phyloP scores from a whole-genome alignment of 441 rosid genomes.

The Bocquillonia castaneifolia region DNA sequence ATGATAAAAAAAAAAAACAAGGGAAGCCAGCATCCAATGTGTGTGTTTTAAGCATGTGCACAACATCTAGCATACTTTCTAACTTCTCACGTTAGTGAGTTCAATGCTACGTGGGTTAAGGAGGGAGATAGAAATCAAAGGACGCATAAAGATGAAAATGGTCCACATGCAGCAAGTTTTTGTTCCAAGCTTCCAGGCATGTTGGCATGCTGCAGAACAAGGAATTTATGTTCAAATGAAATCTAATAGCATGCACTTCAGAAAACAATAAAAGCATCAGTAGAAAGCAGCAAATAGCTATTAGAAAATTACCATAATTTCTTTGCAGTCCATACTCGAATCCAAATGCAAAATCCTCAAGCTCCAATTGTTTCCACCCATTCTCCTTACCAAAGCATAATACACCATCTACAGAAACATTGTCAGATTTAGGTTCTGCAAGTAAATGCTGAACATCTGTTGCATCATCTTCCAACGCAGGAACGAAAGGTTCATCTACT shows the following conservation, averaged over 20 bases:
- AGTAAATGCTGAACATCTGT: conserved; percentile 39
- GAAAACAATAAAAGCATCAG: conserved; percentile 4
- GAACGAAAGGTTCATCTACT: conserved; percentile 39
- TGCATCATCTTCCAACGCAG: conserved; percentile 41
- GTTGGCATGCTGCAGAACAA: background rate
- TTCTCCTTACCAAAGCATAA: conserved; percentile 45
- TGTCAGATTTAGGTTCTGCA: conserved; percentile 50
- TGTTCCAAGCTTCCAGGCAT: background rate
- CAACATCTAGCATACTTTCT: background rate
- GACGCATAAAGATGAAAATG: background rate
- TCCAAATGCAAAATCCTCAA: conserved; percentile 43
- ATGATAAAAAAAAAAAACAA: background rate
- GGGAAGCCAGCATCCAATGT: background rate
- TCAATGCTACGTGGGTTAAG: background rate
- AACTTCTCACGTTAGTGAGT: background rate
- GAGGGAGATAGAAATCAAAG: background rate
- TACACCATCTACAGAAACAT: conserved; percentile 43
- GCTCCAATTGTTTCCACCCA: conserved; percentile 37
- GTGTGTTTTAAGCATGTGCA: background rate
- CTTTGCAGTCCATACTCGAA: conserved; percentile 43
- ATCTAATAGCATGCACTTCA: background rate
- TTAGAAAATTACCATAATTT: conserved; percentile 35
- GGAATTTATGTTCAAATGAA: background rate
- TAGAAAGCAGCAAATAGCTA: conserved; percentile 13
- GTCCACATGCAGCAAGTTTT: background rate